Percentiles rank a stretch among this genome's conserved stretches.
These are phyloP conservation scores for Globisporangium nagaii DNA, from an alignment of 352 stramenopile genomes.

Conservation along the genomic window DNA sequence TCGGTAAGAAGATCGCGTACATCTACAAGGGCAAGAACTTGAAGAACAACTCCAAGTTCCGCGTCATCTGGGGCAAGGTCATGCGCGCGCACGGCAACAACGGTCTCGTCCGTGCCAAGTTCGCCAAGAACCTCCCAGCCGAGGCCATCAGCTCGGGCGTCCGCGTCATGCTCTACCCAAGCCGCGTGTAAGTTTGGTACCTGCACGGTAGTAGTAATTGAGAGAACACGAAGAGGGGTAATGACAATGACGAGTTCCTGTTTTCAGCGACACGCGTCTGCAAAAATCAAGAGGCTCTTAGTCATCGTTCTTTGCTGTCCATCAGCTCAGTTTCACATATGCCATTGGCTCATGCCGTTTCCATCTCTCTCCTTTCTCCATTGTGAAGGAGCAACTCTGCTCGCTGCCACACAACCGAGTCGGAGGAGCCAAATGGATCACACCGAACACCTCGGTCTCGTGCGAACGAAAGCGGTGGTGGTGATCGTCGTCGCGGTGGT, in stretches of 20 bases:
- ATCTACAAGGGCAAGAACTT: slow-evolving; percentile 98
- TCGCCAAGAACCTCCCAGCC: slow-evolving; percentile 96
- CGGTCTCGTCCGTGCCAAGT: slow-evolving; percentile 98
- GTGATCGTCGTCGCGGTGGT: too few relatives aligned
- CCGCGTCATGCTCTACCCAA: slow-evolving; percentile 99
- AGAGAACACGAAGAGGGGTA: slow-evolving; percentile 45
- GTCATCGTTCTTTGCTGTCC: too few relatives aligned
- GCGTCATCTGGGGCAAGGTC: slow-evolving; percentile 99
- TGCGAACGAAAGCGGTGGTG: too few relatives aligned
- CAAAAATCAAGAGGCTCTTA: too few relatives aligned
- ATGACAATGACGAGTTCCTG: slow-evolving; percentile 27
- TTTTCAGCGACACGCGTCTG: slow-evolving; percentile 7
- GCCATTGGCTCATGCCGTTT: too few relatives aligned
- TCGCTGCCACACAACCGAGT: too few relatives aligned
- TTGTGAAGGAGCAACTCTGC: too few relatives aligned
- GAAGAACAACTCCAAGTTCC: slow-evolving; percentile 97
- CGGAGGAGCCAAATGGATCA: too few relatives aligned
- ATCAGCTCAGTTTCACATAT: too few relatives aligned
- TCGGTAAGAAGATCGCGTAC: slow-evolving; percentile 99
- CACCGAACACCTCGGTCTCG: too few relatives aligned
- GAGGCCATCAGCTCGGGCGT: slow-evolving; percentile 96
- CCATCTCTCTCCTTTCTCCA: too few relatives aligned
- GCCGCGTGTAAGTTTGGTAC: slow-evolving; percentile 88
- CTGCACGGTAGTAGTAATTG: slow-evolving; percentile 22
- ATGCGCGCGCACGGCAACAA: slow-evolving; percentile 97